phyloP scores from a whole-genome alignment of 1,284 basidiomycete species.

The Tylopilus sp. region DNA sequence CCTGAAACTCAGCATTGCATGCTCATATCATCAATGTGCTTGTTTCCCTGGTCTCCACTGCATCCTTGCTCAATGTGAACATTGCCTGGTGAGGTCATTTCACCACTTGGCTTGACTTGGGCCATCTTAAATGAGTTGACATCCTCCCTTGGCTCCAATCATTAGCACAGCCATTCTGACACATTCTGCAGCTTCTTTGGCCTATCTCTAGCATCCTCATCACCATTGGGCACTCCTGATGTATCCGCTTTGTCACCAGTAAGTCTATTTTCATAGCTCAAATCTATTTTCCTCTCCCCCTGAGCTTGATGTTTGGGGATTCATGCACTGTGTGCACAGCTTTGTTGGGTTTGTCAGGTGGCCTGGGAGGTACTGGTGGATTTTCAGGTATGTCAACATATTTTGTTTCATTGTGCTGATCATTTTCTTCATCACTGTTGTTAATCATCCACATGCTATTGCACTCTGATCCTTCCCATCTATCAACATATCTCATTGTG shows the following conservation, averaged over 20 bases:
- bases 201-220: too few species aligned
- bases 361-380: not conserved
- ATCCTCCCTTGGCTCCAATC: too few species aligned
- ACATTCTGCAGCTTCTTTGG: too few species aligned
- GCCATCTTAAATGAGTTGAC: too few species aligned
- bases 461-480: not conserved
- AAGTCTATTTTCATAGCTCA: not conserved
- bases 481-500: not conserved
- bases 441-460: rapidly evolving
- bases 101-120: too few species aligned
- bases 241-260: not conserved
- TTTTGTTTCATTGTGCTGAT: not conserved
- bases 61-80: too few species aligned
- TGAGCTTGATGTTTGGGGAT: not conserved
- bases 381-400: not conserved
- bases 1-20: too few species aligned
- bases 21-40: too few species aligned
- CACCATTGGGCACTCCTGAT: not conserved
- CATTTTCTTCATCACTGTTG: not conserved
- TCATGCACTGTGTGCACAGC: too few species aligned
- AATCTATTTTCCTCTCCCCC: not conserved
- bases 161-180: too few species aligned
- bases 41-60: too few species aligned
- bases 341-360: not conserved
- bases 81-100: too few species aligned